These are phyloP conservation scores for Rhytidhysteron rufulum DNA, from an alignment of 2,329 filamentous ascomycete genomes.

Conservation along the genomic window DNA sequence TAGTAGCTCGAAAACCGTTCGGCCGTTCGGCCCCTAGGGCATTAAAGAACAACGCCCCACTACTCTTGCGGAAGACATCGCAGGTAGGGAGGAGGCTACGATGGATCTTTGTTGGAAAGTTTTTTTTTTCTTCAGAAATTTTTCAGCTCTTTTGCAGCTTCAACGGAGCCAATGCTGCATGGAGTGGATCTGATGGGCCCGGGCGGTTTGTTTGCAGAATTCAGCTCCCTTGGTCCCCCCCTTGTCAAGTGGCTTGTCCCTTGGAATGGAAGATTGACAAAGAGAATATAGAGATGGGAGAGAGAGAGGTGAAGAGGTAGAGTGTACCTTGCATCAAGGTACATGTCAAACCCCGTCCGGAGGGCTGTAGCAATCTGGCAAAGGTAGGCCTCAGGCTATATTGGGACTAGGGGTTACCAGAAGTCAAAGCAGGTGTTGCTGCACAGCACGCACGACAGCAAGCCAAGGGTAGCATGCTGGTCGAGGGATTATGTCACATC, in stretches of 20 bases:
- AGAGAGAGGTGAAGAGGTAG: too few relatives aligned
- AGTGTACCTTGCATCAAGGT: slow-evolving; percentile 20
- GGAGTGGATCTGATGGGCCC: too few relatives aligned
- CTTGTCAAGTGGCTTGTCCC: slow-evolving; percentile 2
- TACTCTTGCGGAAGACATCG: too few relatives aligned
- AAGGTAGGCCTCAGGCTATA: neutral
- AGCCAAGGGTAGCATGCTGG: neutral
- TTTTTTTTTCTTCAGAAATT: neutral
- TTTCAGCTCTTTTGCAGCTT: slow-evolving; percentile 9
- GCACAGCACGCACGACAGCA: slow-evolving; percentile 1
- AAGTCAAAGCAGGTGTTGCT: neutral
- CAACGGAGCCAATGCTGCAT: too few relatives aligned
- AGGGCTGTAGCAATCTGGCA: slow-evolving; percentile 10
- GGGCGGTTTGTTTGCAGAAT: neutral
- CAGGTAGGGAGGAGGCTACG: too few relatives aligned
- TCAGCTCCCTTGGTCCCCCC: slow-evolving; percentile 13
- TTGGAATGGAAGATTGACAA: slow-evolving; percentile 1
- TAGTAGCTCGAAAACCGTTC: too few relatives aligned
- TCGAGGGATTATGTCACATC: neutral
- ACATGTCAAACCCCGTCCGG: slow-evolving; percentile 9
- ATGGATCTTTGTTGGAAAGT: neutral
- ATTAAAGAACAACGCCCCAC: too few relatives aligned
- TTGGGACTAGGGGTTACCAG: slow-evolving; percentile 1
- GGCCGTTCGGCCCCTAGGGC: too few relatives aligned
- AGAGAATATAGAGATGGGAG: slow-evolving; percentile 2